These are phyloP conservation scores for Cyclotella choctawhatcheeana DNA, from an alignment of 108 stramenopile species.

Conservation along the genomic window DNA sequence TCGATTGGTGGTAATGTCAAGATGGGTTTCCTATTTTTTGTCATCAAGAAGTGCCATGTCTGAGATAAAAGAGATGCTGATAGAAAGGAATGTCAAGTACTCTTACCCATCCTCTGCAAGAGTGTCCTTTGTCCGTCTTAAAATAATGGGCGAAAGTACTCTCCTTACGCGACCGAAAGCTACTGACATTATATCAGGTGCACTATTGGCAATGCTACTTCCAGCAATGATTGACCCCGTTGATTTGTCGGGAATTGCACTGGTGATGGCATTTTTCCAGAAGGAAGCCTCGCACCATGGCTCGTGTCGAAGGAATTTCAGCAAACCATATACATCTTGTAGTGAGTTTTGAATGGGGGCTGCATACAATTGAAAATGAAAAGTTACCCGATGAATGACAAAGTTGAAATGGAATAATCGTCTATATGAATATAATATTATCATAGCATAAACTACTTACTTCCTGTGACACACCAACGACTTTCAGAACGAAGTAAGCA, in stretches of 20 bases:
- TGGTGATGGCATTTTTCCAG: slow-evolving; percentile 78
- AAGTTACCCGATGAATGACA: background rate
- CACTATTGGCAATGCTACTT: background rate
- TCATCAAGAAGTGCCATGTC: too few species aligned
- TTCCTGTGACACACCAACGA: slow-evolving; percentile 86
- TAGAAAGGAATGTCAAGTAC: too few species aligned
- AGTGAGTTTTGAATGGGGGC: slow-evolving; percentile 86
- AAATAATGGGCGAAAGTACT: slow-evolving; percentile 72
- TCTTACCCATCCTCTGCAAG: slow-evolving; percentile 64
- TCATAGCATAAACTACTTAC: slow-evolving; percentile 12
- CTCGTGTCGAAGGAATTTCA: slow-evolving; percentile 84
- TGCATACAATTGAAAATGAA: slow-evolving; percentile 3
- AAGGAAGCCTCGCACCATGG: slow-evolving; percentile 80
- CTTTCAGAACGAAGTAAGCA: slow-evolving; percentile 65
- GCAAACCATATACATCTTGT: slow-evolving; percentile 75
- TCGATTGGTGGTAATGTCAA: slow-evolving; percentile 79
- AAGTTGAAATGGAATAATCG: too few species aligned
- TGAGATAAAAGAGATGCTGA: too few species aligned
- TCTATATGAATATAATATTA: background rate
- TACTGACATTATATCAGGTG: slow-evolving; percentile 2
- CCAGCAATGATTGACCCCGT: slow-evolving; percentile 12
- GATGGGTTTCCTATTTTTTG: slow-evolving; percentile 54
- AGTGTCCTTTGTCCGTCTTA: slow-evolving; percentile 73
- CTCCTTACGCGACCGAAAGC: slow-evolving; percentile 77
- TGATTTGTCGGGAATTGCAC: slow-evolving; percentile 22